phyloP scores from a whole-genome alignment of 371 early-diverging fungal genomes.

The Catenaria anguillulae region DNA sequence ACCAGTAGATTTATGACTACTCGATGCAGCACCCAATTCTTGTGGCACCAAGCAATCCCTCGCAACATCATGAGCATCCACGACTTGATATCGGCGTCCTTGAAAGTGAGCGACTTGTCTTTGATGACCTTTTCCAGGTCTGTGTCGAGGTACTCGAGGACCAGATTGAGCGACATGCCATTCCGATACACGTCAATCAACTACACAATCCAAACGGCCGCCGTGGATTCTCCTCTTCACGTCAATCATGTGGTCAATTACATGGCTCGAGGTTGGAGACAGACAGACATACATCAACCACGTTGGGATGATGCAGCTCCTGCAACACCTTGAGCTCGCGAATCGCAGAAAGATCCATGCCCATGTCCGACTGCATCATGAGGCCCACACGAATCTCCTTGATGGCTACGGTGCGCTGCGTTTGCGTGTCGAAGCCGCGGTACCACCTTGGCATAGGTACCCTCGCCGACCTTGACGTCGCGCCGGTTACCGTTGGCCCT shows the following conservation, averaged over 20 bases:
- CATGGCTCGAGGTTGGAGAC: not conserved
- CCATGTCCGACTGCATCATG: conserved; percentile 53
- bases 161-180: conserved; percentile 82
- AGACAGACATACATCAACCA: conserved; percentile 49
- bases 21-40: conserved; percentile 84
- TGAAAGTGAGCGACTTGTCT: conserved; percentile 80
- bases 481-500: conserved; percentile 43
- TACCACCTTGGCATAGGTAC: conserved; percentile 90
- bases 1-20: too few species aligned
- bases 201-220: too few species aligned
- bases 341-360: conserved; percentile 87
- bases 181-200: conserved; percentile 90
- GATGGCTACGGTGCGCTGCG: conserved; percentile 62
- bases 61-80: conserved; percentile 97
- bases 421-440: conserved; percentile 30
- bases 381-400: conserved; percentile 89
- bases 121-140: conserved; percentile 97
- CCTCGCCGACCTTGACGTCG: conserved; percentile 82
- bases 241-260: not conserved
- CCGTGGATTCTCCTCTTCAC: too few species aligned
- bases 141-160: conserved; percentile 88
- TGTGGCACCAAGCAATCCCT: conserved; percentile 87
- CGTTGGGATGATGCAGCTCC: conserved; percentile 80
- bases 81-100: conserved; percentile 93
- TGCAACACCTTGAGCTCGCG: conserved; percentile 94